Conservation (phyloP, 2,329 filamentous ascomycete species). For the Trichoderma atroviride region DNA sequence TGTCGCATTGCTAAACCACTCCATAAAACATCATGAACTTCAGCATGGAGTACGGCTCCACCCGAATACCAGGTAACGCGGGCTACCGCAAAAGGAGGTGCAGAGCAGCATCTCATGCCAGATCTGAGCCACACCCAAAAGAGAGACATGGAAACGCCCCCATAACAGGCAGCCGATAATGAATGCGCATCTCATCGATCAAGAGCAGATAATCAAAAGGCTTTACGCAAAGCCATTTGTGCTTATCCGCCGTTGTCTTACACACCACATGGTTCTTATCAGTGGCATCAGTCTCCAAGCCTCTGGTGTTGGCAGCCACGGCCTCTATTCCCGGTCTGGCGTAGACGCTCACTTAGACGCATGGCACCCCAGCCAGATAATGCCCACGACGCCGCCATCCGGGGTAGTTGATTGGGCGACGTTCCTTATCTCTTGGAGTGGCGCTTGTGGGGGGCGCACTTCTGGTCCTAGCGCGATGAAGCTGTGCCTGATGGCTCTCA, state of each 20-base stretch:
- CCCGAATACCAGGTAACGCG: not conserved
- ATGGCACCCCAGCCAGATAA: conserved; percentile 26
- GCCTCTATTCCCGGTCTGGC: conserved; percentile 21
- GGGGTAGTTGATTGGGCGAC: conserved; percentile 33
- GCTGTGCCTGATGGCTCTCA: conserved; percentile 23
- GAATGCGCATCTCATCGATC: not conserved
- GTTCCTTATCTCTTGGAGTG: conserved; percentile 38
- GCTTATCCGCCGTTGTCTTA: conserved; percentile 25
- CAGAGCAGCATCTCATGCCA: not conserved
- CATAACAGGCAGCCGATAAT: not conserved
- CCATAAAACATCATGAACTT: not conserved
- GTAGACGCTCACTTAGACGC: conserved; percentile 18
- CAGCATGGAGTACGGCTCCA: not conserved
- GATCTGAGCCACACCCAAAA: not conserved
- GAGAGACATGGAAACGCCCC: not conserved
- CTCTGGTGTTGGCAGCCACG: conserved; percentile 10
- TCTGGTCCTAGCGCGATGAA: conserved; percentile 16
- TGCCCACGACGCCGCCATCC: not conserved
- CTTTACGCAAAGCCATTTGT: conserved; percentile 27
- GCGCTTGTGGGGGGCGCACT: conserved; percentile 24
- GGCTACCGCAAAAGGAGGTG: not conserved
- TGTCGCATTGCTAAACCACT: conserved; percentile 4
- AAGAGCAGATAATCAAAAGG: not conserved
- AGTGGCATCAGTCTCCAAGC: conserved; percentile 17
- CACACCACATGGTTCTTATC: conserved; percentile 24